Conservation (phyloP, 345 rosid species). For the Limnanthes douglasii region DNA sequence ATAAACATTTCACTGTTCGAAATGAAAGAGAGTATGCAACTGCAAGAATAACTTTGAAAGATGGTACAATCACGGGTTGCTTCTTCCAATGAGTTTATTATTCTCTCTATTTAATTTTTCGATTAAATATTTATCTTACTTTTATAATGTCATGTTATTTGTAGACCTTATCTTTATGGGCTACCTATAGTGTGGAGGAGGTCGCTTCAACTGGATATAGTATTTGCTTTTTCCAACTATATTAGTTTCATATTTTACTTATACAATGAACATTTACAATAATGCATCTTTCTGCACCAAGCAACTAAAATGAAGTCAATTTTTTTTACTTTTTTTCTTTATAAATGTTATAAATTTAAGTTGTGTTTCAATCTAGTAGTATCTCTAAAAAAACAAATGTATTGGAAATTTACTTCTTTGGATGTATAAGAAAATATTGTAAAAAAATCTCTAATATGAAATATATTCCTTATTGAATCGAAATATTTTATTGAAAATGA, state of each 20-base stretch:
- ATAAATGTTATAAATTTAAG: no score
- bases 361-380: no score
- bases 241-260: slow-evolving; percentile 26
- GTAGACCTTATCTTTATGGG: slow-evolving; percentile 87
- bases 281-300: neutral
- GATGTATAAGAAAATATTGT: no score
- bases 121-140: neutral
- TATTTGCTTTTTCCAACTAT: slow-evolving; percentile 79
- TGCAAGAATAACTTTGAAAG: slow-evolving; percentile 79
- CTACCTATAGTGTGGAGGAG: slow-evolving; percentile 91
- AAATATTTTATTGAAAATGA: no score
- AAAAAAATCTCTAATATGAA: no score
- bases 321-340: no score
- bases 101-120: neutral
- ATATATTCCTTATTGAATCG: no score
- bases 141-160: slow-evolving; percentile 5
- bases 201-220: slow-evolving; percentile 93
- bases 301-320: no score
- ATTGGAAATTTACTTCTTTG: no score
- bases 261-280: no score
- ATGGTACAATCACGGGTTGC: slow-evolving; percentile 77
- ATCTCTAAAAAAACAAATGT: no score
- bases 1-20: neutral
- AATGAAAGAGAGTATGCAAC: slow-evolving; percentile 83
- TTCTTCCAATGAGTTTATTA: slow-evolving; percentile 7